Evolutionary conservation across 73 alveolate genomes (phyloP).

Genomic region (Stentor coeruleus): DNA sequence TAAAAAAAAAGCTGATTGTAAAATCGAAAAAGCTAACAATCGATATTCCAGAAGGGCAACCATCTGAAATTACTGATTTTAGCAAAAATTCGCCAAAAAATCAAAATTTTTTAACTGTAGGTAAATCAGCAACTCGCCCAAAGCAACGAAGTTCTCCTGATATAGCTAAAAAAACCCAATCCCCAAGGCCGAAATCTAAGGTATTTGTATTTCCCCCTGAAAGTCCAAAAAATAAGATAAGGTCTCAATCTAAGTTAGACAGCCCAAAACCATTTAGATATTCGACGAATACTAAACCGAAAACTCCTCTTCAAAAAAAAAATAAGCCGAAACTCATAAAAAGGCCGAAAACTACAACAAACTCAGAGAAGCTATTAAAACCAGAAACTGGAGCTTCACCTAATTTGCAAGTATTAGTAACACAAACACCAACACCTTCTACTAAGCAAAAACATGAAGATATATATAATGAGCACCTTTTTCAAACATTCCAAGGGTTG

Average conservation of each 20-base stretch:
- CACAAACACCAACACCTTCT: neutral
- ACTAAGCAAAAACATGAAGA: neutral
- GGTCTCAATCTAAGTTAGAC: too few species aligned
- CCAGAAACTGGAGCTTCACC: neutral
- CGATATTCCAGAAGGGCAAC: neutral
- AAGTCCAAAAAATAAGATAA: too few species aligned
- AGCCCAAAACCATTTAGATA: neutral
- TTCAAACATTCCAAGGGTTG: conserved; percentile 4
- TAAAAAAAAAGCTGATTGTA: neutral
- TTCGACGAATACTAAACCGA: neutral
- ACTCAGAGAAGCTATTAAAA: neutral
- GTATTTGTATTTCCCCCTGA: neutral
- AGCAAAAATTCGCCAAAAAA: neutral
- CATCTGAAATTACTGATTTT: neutral
- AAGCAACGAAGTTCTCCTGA: neutral
- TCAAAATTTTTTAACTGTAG: neutral
- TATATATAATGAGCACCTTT: conserved; percentile 18
- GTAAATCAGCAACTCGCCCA: neutral
- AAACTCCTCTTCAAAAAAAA: neutral
- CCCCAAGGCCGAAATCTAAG: neutral
- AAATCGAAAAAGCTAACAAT: neutral
- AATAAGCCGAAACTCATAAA: neutral
- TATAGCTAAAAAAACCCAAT: neutral
- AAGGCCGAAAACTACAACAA: neutral
- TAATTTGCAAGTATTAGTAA: neutral